A percentile compares a stretch with the other conserved stretches of the same genome.
Evolutionary conservation across 805 yeast genomes (phyloP).

Genomic region (Hanseniaspora jakobsenii): DNA sequence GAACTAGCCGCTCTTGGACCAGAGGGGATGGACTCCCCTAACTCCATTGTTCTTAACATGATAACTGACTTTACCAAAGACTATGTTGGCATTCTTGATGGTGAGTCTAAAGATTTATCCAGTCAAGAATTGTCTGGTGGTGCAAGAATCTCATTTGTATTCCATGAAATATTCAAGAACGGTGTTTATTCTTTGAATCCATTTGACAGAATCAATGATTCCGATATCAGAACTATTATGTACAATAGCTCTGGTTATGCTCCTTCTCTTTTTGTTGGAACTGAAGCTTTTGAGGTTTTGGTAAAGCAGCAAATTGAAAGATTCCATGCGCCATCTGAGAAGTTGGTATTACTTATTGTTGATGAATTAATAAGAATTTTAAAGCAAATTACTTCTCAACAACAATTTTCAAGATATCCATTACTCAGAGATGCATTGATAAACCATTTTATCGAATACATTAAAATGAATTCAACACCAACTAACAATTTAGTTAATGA

Average conservation of each 20-base stretch:
- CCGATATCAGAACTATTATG: conserved; percentile 91
- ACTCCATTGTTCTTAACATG: conserved; percentile 76
- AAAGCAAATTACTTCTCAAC: conserved; percentile 68
- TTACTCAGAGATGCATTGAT: conserved; percentile 77
- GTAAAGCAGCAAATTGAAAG: conserved; percentile 88
- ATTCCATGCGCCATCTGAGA: conserved; percentile 83
- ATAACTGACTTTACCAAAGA: conserved; percentile 89
- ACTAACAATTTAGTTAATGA: conserved; percentile 78
- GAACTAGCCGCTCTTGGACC: conserved; percentile 77
- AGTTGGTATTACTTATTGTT: conserved; percentile 80
- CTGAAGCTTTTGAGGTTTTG: conserved; percentile 90
- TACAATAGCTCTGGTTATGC: conserved; percentile 94
- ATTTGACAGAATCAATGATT: conserved; percentile 88
- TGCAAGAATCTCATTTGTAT: conserved; percentile 92
- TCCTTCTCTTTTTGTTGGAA: conserved; percentile 91
- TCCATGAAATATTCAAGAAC: conserved; percentile 88
- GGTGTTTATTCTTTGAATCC: conserved; percentile 90
- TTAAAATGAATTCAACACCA: conserved; percentile 70
- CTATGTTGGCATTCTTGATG: conserved; percentile 80
- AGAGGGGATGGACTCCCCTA: conserved; percentile 77
- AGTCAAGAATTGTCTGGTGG: conserved; percentile 92
- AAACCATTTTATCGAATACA: conserved; percentile 62
- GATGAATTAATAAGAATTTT: conserved; percentile 89
- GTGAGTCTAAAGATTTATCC: conserved; percentile 81
- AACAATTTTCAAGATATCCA: conserved; percentile 82